These are phyloP conservation scores for Thermoascus crustaceus DNA, from an alignment of 2,329 filamentous ascomycete species.

Conservation along the genomic window DNA sequence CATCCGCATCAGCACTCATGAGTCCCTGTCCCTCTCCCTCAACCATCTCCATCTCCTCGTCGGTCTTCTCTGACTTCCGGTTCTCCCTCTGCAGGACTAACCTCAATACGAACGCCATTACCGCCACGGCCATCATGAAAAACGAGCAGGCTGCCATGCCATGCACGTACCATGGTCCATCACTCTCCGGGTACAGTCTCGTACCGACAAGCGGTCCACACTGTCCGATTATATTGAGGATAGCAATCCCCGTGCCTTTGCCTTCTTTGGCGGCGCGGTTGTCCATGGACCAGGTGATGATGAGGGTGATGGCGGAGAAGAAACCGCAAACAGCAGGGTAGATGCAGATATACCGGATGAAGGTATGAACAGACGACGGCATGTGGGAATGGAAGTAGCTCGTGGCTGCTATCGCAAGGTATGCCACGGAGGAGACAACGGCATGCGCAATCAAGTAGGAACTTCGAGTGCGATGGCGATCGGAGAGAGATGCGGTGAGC, in stretches of 20 bases:
- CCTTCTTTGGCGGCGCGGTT: slow-evolving; percentile 64
- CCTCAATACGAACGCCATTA: slow-evolving; percentile 48
- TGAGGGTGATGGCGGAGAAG: slow-evolving; percentile 73
- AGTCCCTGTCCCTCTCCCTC: slow-evolving; percentile 4
- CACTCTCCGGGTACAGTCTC: slow-evolving; percentile 51
- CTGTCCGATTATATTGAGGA: slow-evolving; percentile 76
- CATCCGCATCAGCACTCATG: too few species aligned
- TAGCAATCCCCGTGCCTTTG: slow-evolving; percentile 67
- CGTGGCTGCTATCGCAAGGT: slow-evolving; percentile 54
- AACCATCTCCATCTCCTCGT: too few species aligned
- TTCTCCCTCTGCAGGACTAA: slow-evolving; percentile 48
- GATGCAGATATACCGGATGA: slow-evolving; percentile 60
- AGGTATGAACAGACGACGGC: slow-evolving; percentile 23
- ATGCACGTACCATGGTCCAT: slow-evolving; percentile 53
- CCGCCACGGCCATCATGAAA: slow-evolving; percentile 55
- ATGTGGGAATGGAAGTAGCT: slow-evolving; percentile 35
- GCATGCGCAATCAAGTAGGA: slow-evolving; percentile 62
- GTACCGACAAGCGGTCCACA: slow-evolving; percentile 66
- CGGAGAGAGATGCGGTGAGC: slow-evolving; percentile 63
- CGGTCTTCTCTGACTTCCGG: too few species aligned
- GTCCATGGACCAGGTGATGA: slow-evolving; percentile 83
- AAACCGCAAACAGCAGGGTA: slow-evolving; percentile 75
- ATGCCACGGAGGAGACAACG: slow-evolving; percentile 56
- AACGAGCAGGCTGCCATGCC: slow-evolving; percentile 57
- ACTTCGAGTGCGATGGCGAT: slow-evolving; percentile 55